phyloP scores from a whole-genome alignment of 179 eudicot species.

The Nepenthes alata region DNA sequence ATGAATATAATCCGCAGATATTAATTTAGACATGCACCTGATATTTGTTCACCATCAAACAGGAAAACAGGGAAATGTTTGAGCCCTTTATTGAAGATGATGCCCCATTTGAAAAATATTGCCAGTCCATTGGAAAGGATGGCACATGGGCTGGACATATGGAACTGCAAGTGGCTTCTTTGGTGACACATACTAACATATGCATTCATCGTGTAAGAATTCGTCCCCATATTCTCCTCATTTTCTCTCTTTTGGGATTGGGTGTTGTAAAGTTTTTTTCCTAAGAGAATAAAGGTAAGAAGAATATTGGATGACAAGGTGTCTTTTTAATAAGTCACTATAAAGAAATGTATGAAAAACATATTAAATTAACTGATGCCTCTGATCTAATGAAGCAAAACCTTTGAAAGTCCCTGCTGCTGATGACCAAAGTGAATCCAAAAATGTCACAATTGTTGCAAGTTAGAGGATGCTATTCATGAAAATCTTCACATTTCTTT shows the following conservation, averaged over 20 bases:
- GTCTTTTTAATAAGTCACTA: no score
- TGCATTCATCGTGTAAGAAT: slow-evolving; percentile 75
- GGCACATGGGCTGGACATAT: slow-evolving; percentile 98
- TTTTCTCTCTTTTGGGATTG: background rate
- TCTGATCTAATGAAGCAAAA: no score
- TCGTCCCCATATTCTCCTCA: background rate
- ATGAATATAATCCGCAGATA: no score
- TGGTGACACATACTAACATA: slow-evolving; percentile 66
- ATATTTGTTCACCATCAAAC: slow-evolving; percentile 16
- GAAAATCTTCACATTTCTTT: no score
- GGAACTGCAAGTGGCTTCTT: slow-evolving; percentile 97
- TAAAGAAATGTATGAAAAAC: no score
- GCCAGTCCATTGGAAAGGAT: slow-evolving; percentile 73
- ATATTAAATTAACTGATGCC: no score
- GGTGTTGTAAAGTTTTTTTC: background rate
- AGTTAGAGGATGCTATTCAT: no score
- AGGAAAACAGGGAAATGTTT: slow-evolving; percentile 66
- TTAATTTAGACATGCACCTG: slow-evolving; percentile 2
- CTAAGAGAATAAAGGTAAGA: no score
- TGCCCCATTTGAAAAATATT: slow-evolving; percentile 78
- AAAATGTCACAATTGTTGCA: no score
- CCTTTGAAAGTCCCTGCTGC: no score
- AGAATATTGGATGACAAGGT: no score
- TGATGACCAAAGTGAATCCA: no score
- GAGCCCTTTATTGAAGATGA: slow-evolving; percentile 97